Conservation (phyloP, 2,329 filamentous ascomycete species). For the Truncatella angustata region DNA sequence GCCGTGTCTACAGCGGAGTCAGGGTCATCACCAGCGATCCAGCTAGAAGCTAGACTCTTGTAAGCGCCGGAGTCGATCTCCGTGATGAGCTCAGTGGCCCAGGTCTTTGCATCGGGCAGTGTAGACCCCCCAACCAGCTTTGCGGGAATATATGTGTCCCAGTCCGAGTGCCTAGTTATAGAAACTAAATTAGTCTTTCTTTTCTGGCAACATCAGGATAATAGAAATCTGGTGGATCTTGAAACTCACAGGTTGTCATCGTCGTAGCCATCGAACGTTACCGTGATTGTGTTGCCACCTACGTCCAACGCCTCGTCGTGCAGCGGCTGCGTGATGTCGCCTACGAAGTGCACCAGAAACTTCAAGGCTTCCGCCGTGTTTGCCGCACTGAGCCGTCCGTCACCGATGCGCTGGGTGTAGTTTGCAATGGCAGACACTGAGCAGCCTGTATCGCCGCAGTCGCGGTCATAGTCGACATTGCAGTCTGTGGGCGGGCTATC, state of each 20-base stretch:
- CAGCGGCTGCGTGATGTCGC: conserved; percentile 42
- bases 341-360: conserved; percentile 15
- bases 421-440: conserved; percentile 29
- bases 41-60: conserved; percentile 26
- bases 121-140: conserved; percentile 34
- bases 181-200: too few species aligned
- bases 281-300: conserved; percentile 45
- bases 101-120: conserved; percentile 30
- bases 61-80: conserved; percentile 36
- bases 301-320: conserved; percentile 37
- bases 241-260: conserved; percentile 44
- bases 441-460: conserved; percentile 31
- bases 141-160: conserved; percentile 48
- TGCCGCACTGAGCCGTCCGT: conserved; percentile 14
- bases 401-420: conserved; percentile 19
- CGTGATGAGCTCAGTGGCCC: conserved; percentile 33
- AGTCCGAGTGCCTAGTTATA: conserved; percentile 48
- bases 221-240: too few species aligned
- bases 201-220: too few species aligned
- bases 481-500: conserved; percentile 34
- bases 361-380: conserved; percentile 14
- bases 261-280: conserved; percentile 36
- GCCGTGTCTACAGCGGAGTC: conserved; percentile 35
- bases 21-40: conserved; percentile 36
- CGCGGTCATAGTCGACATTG: conserved; percentile 31